phyloP scores from a whole-genome alignment of 441 rosid species.

The Metrosideros polymorpha region DNA sequence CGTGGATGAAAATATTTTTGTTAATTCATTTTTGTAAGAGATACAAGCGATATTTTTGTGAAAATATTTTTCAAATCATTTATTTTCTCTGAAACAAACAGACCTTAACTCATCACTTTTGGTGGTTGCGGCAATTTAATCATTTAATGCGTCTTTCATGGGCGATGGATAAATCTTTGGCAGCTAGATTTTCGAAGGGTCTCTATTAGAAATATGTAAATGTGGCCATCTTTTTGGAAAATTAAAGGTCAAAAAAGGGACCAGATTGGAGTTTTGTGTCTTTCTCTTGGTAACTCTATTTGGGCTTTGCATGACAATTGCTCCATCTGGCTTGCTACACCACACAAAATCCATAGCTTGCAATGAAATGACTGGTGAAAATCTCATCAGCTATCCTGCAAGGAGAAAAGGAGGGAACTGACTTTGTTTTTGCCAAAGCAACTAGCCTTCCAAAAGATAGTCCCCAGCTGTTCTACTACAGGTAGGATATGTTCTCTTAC shows the following conservation, averaged over 20 bases:
- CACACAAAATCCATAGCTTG: not conserved
- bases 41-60: too few species aligned
- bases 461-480: not conserved
- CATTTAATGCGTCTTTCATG: not conserved
- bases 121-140: not conserved
- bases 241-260: not conserved
- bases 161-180: not conserved
- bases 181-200: not conserved
- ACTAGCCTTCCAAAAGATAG: not conserved
- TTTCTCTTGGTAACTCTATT: not conserved
- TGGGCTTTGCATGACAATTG: not conserved
- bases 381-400: not conserved
- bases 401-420: not conserved
- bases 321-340: not conserved
- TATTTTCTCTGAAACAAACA: too few species aligned
- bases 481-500: not conserved
- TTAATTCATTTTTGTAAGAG: too few species aligned
- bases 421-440: not conserved
- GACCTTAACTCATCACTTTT: too few species aligned
- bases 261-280: not conserved
- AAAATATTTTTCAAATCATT: too few species aligned
- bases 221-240: not conserved
- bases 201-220: not conserved
- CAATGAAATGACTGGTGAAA: not conserved
- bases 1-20: too few species aligned